phyloP scores from a whole-genome alignment of 352 stramenopile genomes.

The Phytophthora sojae region DNA sequence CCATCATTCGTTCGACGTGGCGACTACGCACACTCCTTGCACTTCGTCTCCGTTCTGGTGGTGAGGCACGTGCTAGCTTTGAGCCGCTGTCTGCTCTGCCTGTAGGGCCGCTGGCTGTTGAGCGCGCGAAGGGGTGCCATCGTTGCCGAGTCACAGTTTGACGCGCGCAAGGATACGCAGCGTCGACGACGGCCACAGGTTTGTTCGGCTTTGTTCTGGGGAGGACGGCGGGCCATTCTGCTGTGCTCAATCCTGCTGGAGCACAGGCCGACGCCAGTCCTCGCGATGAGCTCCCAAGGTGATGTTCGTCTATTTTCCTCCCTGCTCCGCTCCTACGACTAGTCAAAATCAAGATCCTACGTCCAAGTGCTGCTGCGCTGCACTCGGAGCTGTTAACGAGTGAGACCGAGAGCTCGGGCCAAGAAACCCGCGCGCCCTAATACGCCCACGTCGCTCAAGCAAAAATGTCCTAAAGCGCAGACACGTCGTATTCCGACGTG shows the following conservation, averaged over 20 bases:
- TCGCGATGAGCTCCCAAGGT: slow-evolving; percentile 21
- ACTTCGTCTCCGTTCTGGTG: background rate
- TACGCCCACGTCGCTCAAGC: slow-evolving; percentile 16
- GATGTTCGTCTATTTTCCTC: slow-evolving; percentile 41
- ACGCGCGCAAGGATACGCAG: slow-evolving; percentile 7
- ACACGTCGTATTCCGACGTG: background rate
- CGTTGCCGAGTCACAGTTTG: background rate
- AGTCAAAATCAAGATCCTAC: slow-evolving; percentile 36
- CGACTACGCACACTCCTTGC: background rate
- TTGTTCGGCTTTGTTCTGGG: background rate
- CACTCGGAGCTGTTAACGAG: slow-evolving; percentile 6
- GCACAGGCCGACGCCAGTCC: background rate
- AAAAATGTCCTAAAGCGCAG: slow-evolving; percentile 24
- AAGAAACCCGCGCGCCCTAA: slow-evolving; percentile 8
- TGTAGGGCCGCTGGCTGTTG: no score
- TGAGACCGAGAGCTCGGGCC: slow-evolving; percentile 10
- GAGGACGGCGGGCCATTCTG: background rate
- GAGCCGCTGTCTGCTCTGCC: background rate
- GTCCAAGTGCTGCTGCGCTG: background rate
- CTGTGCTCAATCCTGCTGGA: background rate
- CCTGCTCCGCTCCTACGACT: slow-evolving; percentile 20
- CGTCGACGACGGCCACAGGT: background rate
- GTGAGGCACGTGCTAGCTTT: background rate
- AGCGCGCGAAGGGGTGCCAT: background rate
- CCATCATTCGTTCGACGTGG: slow-evolving; percentile 9